phyloP scores from a whole-genome alignment of 2,329 filamentous ascomycete genomes.

The Penicillium hordei region DNA sequence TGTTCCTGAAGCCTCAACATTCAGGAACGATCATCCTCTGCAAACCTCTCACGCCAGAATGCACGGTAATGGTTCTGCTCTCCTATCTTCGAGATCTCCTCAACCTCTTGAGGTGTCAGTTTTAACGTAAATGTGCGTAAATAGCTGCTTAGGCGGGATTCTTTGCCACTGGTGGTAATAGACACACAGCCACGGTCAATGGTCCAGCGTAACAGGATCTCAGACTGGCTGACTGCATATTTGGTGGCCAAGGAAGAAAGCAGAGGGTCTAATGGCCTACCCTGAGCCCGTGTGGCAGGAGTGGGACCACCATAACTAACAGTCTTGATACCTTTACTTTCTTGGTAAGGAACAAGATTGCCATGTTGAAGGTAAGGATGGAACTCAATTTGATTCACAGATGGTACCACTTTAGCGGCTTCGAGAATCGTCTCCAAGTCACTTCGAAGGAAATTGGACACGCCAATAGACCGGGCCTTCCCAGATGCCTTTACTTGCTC shows the following conservation, averaged over 20 bases:
- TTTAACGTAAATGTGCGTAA: conserved; percentile 57
- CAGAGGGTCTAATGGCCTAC: conserved; percentile 57
- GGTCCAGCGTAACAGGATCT: conserved; percentile 60
- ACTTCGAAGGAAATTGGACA: conserved; percentile 59
- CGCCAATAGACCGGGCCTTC: conserved; percentile 61
- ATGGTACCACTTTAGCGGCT: conserved; percentile 44
- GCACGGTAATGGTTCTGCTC: conserved; percentile 52
- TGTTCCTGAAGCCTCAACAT: background rate
- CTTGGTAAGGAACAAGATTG: conserved; percentile 42
- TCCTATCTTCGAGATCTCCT: conserved; percentile 52
- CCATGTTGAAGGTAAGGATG: conserved; percentile 51
- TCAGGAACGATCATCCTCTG: conserved; percentile 43
- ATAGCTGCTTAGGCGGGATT: conserved; percentile 60
- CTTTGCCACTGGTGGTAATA: conserved; percentile 62
- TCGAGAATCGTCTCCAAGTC: conserved; percentile 56
- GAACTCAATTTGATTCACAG: conserved; percentile 38
- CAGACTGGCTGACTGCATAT: conserved; percentile 58
- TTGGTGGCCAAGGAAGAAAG: conserved; percentile 57
- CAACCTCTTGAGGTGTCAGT: conserved; percentile 58
- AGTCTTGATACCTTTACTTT: conserved; percentile 43
- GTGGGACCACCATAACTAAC: conserved; percentile 46
- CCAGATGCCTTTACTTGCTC: conserved; percentile 58
- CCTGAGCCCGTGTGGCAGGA: conserved; percentile 55
- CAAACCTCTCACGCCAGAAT: conserved; percentile 54
- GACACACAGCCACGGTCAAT: conserved; percentile 60